phyloP scores from a whole-genome alignment of 768 basidiomycete species.

The Boletus rex-veris region DNA sequence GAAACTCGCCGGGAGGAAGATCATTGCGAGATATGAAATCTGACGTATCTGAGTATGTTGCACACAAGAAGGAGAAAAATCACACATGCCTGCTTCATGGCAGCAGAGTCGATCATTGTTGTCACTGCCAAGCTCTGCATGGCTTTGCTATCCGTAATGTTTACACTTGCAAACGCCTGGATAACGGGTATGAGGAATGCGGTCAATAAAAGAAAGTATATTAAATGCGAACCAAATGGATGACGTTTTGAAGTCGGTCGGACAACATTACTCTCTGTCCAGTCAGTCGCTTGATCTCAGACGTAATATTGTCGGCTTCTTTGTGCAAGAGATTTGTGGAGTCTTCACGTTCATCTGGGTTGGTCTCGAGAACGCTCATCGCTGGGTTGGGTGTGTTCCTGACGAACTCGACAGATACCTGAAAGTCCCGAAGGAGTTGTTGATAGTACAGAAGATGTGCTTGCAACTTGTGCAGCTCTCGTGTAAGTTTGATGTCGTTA shows the following conservation, averaged over 20 bases:
- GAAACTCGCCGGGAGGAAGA: conserved; percentile 56
- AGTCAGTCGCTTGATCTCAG: conserved; percentile 48
- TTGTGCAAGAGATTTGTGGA: conserved; percentile 39
- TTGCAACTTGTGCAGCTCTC: conserved; percentile 54
- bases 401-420: conserved; percentile 48
- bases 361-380: conserved; percentile 29
- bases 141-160: conserved; percentile 48
- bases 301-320: conserved; percentile 47
- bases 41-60: conserved; percentile 19
- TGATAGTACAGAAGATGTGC: conserved; percentile 58
- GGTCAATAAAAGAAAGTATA: background rate
- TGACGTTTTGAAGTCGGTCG: conserved; percentile 35
- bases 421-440: conserved; percentile 52
- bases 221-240: conserved; percentile 27
- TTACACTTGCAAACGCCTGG: conserved; percentile 59
- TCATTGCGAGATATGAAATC: conserved; percentile 53
- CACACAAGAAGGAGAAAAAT: background rate
- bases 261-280: conserved; percentile 29
- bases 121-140: conserved; percentile 50
- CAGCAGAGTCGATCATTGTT: conserved; percentile 40
- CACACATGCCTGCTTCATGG: conserved; percentile 33
- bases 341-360: conserved; percentile 2
- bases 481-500: conserved; percentile 45
- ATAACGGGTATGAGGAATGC: background rate
- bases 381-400: conserved; percentile 46